phyloP scores from a whole-genome alignment of 805 yeast genomes.

The Cyberlindnera nakhonratchasimensis region DNA sequence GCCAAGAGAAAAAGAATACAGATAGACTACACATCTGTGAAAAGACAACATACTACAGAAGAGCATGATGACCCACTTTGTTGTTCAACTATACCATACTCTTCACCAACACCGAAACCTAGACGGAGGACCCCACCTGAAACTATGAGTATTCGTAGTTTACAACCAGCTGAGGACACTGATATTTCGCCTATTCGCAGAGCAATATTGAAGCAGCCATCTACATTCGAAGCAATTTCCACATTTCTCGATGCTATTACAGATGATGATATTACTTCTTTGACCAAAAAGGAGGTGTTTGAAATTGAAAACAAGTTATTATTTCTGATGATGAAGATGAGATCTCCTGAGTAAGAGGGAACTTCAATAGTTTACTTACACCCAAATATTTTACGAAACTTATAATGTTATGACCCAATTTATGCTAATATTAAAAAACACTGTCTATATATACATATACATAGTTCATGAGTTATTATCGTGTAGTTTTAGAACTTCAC shows the following conservation, averaged over 20 bases:
- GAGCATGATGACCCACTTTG: background rate
- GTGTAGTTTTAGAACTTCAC: conserved; percentile 46
- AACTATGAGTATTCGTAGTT: no score
- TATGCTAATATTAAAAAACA: background rate
- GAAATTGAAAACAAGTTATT: conserved; percentile 15
- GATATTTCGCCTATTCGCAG: no score
- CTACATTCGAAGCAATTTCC: background rate
- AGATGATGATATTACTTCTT: conserved; percentile 4
- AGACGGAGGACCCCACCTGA: background rate
- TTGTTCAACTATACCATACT: background rate
- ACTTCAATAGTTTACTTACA: background rate
- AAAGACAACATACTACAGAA: conserved; percentile 1
- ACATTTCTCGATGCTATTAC: conserved; percentile 5
- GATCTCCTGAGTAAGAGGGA: conserved; percentile 3
- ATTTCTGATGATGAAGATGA: conserved; percentile 14
- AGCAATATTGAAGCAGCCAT: background rate
- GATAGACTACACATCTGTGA: background rate
- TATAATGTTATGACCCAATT: conserved; percentile 1
- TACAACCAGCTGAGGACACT: no score
- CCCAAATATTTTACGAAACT: background rate
- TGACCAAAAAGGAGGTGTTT: conserved; percentile 12
- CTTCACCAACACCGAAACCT: conserved; percentile 7
- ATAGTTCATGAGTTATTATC: conserved; percentile 16
- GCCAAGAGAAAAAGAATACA: background rate
- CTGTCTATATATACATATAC: no score